A percentile compares a stretch with the other conserved stretches of the same genome.
Conservation (phyloP, 768 basidiomycete species). For the Austroboletus eburneus region DNA sequence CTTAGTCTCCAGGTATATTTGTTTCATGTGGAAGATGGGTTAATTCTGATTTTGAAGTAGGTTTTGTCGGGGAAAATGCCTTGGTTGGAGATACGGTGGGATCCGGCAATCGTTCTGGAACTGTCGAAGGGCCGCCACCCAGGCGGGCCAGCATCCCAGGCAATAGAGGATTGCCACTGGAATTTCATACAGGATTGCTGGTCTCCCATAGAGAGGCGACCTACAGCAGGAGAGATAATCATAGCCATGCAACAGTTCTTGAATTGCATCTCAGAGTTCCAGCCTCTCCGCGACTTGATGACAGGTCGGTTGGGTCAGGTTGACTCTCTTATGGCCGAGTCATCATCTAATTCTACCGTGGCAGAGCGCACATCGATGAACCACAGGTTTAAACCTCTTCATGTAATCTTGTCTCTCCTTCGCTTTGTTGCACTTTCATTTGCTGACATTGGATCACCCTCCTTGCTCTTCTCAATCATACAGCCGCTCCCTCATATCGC, state of each 20-base stretch:
- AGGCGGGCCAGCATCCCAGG: not conserved
- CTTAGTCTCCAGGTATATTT: slow-evolving; percentile 28
- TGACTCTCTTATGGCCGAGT: too few relatives aligned
- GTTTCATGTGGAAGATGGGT: slow-evolving; percentile 27
- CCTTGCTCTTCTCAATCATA: too few relatives aligned
- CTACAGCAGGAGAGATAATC: not conserved
- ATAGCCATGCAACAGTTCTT: not conserved
- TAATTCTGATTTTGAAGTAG: slow-evolving; percentile 1
- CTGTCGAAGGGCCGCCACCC: not conserved
- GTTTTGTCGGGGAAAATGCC: not conserved
- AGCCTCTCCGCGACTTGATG: not conserved
- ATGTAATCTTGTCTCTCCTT: too few relatives aligned
- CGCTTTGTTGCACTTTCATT: too few relatives aligned
- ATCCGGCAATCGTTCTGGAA: slow-evolving; percentile 2
- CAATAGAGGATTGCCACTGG: slow-evolving; percentile 4
- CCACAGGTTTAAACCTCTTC: too few relatives aligned
- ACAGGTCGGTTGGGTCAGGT: not conserved
- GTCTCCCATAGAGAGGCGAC: not conserved
- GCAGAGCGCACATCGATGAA: too few relatives aligned
- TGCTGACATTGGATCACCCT: too few relatives aligned
- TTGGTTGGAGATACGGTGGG: not conserved
- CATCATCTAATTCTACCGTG: too few relatives aligned
- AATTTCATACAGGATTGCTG: slow-evolving; percentile 6
- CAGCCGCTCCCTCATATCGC: too few relatives aligned
- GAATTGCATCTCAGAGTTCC: not conserved